Percentiles rank a stretch among this genome's conserved stretches.
phyloP scores from a whole-genome alignment of 2,329 filamentous ascomycete genomes.

The Penicillium vulpinum region DNA sequence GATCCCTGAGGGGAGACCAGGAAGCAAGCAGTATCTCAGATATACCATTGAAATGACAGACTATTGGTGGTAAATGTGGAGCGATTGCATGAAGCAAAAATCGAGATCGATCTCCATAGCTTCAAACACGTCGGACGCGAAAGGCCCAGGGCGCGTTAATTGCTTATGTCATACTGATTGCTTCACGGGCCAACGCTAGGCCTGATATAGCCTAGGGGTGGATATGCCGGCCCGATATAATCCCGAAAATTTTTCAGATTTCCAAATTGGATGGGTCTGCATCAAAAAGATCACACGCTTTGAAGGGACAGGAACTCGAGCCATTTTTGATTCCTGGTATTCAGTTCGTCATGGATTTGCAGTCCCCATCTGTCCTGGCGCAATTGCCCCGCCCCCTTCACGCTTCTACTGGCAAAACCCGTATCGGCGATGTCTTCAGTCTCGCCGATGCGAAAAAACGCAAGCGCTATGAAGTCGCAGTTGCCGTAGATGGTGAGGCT shows the following conservation, averaged over 20 bases:
- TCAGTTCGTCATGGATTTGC: constrained; percentile 43
- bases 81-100: background rate
- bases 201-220: constrained; percentile 9
- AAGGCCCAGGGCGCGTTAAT: constrained; percentile 22
- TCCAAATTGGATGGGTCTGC: constrained; percentile 20
- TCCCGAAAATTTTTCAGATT: constrained; percentile 42
- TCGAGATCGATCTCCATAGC: constrained; percentile 4
- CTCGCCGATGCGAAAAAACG: constrained; percentile 58
- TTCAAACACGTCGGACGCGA: constrained; percentile 23
- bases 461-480: constrained; percentile 62
- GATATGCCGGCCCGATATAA: constrained; percentile 29
- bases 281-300: constrained; percentile 20
- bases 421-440: constrained; percentile 53
- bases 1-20: constrained; percentile 21
- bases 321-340: constrained; percentile 6
- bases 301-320: constrained; percentile 15
- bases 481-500: constrained; percentile 61
- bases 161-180: constrained; percentile 23
- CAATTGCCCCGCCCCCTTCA: constrained; percentile 48
- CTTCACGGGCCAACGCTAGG: constrained; percentile 7
- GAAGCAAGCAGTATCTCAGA: background rate
- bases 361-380: constrained; percentile 46
- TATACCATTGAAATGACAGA: constrained; percentile 5
- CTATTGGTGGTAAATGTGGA: background rate
- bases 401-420: constrained; percentile 41